Base-by-base conservation (phyloP, 768 basidiomycete species). In the Mycena vulgaris region DNA sequence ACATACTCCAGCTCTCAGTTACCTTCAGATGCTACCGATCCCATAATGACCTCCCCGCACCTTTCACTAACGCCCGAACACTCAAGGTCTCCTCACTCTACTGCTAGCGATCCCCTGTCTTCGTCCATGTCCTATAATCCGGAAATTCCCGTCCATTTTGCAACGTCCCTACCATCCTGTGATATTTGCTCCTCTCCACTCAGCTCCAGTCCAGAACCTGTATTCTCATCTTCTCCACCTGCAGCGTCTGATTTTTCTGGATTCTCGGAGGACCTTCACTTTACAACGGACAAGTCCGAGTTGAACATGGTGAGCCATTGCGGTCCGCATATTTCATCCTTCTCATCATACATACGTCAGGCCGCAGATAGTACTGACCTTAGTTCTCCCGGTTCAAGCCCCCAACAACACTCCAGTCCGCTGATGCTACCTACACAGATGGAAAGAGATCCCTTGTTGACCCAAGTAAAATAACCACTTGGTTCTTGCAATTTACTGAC, bases 131-230 rank as follows among this genome's bases (percentile, higher is more conserved):
- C 19, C 10, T 28, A 23, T 30, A 31, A 58, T 39, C n/a, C 40
- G 8, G 57, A 59, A 68, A 28, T 28, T n/a, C 25, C 23, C 25
- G 25, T 28, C 45, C n/a, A 47, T 45, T 45, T 72, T 57, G 47
- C 73, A 53, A 58, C 61, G 19, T 47, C 53, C 35, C 47, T 19
- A 40, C 40, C 40, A 19, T 40, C 40, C 19, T 40, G 5, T 16
- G 14, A 63, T 17, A 27, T 25, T 42, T 33, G 14, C n/a, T 70
- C 56, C 17, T 71, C 77, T 30, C 81, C 80, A 39, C 87, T 86
- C 30, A 85, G 83, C 68, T 89, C 89, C 13, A 89, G 87, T 70
- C 87, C 89, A 56, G 73, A 76, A 10, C 75, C 77, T n/a, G 84
- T 45, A 83, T 88, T 74, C 80, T 83, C 68, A 82, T 86, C 55